Conservation (phyloP, 345 rosid species). For the Corymbia maculata region DNA sequence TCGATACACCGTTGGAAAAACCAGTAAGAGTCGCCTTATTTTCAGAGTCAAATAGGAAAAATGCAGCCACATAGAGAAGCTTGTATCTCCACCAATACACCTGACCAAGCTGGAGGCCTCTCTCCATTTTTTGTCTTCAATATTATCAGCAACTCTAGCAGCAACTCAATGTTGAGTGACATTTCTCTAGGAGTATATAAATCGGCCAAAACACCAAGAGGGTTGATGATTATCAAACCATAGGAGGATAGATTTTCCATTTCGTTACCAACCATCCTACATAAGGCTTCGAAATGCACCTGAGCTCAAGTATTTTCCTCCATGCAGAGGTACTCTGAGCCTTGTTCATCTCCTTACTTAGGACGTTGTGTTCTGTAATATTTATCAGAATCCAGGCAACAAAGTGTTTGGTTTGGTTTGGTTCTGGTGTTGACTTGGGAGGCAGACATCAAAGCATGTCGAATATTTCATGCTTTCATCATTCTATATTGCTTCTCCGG, state of each 20-base stretch:
- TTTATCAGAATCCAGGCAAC: background rate
- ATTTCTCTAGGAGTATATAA: background rate
- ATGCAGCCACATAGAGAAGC: background rate
- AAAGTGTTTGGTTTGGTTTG: background rate
- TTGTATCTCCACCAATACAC: background rate
- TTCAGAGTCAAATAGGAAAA: background rate
- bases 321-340: background rate
- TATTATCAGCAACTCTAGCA: background rate
- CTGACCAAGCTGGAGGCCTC: background rate
- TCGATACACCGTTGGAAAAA: background rate
- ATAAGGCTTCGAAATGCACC: background rate
- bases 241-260: background rate
- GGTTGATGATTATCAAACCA: background rate
- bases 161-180: background rate
- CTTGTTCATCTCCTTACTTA: background rate
- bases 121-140: background rate
- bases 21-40: background rate
- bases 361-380: background rate
- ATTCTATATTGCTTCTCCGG: background rate
- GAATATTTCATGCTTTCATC: background rate
- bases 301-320: background rate
- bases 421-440: background rate
- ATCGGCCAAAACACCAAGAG: background rate
- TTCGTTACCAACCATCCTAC: background rate
- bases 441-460: background rate